Evolutionary conservation across 257 asterid species (phyloP).

Genomic region (Phtheirospermum japonicum): DNA sequence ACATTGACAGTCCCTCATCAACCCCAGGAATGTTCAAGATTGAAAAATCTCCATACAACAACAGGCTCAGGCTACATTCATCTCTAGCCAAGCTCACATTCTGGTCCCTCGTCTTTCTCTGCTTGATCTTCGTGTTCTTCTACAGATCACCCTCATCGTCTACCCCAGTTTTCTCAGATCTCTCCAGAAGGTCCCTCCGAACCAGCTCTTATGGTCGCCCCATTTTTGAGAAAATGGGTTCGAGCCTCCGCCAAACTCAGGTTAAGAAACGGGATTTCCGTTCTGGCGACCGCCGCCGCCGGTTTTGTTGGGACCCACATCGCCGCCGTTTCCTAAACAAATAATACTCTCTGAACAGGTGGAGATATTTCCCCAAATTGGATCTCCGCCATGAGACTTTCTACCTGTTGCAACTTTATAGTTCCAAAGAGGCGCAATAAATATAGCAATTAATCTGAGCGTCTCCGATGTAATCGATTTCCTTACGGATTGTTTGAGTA

Average conservation of each 20-base stretch:
- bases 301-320: slow-evolving; percentile 58
- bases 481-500: too few species aligned
- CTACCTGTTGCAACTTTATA: too few species aligned
- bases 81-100: slow-evolving; percentile 63
- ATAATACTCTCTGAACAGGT: too few species aligned
- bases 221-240: slow-evolving; percentile 51
- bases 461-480: too few species aligned
- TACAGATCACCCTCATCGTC: slow-evolving; percentile 50
- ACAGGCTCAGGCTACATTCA: slow-evolving; percentile 45
- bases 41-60: too few species aligned
- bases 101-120: slow-evolving; percentile 65
- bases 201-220: slow-evolving; percentile 53
- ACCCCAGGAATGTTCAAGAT: too few species aligned
- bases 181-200: slow-evolving; percentile 66
- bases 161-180: slow-evolving; percentile 47
- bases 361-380: too few species aligned
- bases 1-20: too few species aligned
- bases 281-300: slow-evolving; percentile 69
- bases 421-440: too few species aligned
- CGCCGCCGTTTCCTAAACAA: too few species aligned
- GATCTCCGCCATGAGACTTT: too few species aligned
- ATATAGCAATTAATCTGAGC: too few species aligned
- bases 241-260: slow-evolving; percentile 57
- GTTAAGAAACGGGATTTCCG: slow-evolving; percentile 61
- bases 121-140: slow-evolving; percentile 55